Percentiles rank a stretch among this genome's conserved stretches.
These are phyloP conservation scores for Excoecaria cochinchinensis DNA, from an alignment of 345 rosid species.

Conservation along the genomic window DNA sequence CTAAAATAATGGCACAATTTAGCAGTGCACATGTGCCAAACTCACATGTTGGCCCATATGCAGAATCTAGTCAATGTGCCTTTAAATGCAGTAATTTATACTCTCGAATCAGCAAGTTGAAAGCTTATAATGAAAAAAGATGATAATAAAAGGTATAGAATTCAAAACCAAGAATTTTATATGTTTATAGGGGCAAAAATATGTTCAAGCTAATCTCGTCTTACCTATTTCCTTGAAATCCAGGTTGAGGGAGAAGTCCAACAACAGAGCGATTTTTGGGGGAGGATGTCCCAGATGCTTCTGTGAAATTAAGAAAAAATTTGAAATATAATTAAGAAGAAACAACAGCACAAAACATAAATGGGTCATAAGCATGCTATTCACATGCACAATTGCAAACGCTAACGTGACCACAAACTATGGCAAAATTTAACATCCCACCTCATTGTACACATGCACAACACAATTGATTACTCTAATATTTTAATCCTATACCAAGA, in stretches of 20 bases:
- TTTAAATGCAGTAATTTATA: not conserved
- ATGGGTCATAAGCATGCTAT: not conserved
- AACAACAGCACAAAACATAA: not conserved
- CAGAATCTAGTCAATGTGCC: slow-evolving; percentile 12
- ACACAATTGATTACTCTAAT: not conserved
- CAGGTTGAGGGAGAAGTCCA: slow-evolving; percentile 33
- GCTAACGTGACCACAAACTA: not conserved
- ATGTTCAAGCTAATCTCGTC: slow-evolving; percentile 17
- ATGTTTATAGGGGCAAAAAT: not conserved
- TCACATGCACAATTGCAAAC: not conserved
- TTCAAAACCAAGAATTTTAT: slow-evolving; percentile 10
- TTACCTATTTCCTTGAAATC: slow-evolving; percentile 27
- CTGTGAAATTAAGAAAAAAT: slow-evolving; percentile 30
- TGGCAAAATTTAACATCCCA: not conserved
- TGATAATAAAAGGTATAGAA: not conserved
- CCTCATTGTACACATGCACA: not conserved
- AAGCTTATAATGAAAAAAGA: slow-evolving; percentile 1
- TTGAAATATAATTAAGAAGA: not conserved
- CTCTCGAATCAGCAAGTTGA: not conserved
- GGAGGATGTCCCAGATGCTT: slow-evolving; percentile 22
- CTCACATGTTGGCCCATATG: slow-evolving; percentile 10
- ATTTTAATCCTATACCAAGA: not conserved
- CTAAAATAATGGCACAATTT: not conserved
- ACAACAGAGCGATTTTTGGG: slow-evolving; percentile 22
- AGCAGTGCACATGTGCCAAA: not conserved